Base-by-base conservation (phyloP, 345 rosid species). In the Citrus glauca region DNA sequence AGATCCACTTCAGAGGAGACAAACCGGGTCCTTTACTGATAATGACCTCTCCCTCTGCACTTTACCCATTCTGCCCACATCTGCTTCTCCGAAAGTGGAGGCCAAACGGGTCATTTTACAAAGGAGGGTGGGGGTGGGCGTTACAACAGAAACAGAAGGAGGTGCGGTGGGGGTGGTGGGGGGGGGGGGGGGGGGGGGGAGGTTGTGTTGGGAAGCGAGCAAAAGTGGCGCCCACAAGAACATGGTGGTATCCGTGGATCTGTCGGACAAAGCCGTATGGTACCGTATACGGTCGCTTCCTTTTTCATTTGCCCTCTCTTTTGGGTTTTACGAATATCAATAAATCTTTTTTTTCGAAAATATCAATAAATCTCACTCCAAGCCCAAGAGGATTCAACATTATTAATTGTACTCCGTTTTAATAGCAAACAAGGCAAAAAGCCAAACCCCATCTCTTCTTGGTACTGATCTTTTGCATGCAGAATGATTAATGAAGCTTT, bases 231-330 rank as follows among this genome's bases (percentile, higher is more conserved):
- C 77, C 88, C 87, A 66, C 17, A 4, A 6, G 3, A 71, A 71
- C 86, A 50, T 35, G 37, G 71, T 37, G 71, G 77, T 24, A 73
- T 66, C 85, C 75, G 80, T 81, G 83, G 74, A 30, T 67, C 64
- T 56, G 83, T 78, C 89, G 90, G 89, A 83, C 90, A 80, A 73
- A 75, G 86, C 93, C 91, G 88, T 84, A 82, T 86, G 82, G 87
- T 77, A 82, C 93, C 95, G 91, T 91, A 89, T 89, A 91, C 95
- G 90, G 90, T 76, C 85, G 48, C 16, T 40, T 11, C 27, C 27
- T 38, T 53, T 53, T 6, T 53, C 11, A 6, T 19, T 17, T 22
- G 17, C 62, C 62, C 7, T 69, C 48, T 24, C 61, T 62, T 6
- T 13, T 13, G 17, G 50, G 57, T 53, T 17, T 53, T 53, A 17